These are phyloP conservation scores for Pseudoneurospora amorphoporcata DNA, from an alignment of 495 filamentous ascomycete species.

Conservation along the genomic window DNA sequence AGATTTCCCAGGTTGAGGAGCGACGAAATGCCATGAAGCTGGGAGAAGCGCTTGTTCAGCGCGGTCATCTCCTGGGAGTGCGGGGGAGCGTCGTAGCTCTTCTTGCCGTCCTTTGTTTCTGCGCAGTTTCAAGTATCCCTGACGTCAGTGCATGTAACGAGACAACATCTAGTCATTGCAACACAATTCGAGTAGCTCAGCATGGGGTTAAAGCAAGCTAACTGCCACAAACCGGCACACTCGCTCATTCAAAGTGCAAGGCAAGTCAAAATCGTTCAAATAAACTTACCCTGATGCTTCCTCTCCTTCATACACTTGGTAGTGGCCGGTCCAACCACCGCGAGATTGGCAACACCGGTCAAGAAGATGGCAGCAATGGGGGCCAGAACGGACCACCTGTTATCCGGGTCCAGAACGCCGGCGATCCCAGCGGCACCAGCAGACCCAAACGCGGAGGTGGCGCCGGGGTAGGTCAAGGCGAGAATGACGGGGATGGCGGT, in stretches of 20 bases:
- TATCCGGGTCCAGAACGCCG: slow-evolving; percentile 45
- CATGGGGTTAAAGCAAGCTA: background rate
- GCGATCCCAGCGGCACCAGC: slow-evolving; percentile 29
- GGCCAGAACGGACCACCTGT: slow-evolving; percentile 47
- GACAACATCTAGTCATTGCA: background rate
- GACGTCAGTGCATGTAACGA: background rate
- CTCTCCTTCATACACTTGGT: slow-evolving; percentile 61
- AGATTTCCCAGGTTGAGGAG: slow-evolving; percentile 63
- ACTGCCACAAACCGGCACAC: background rate
- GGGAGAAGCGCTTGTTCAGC: slow-evolving; percentile 71
- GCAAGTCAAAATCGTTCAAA: background rate
- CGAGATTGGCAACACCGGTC: slow-evolving; percentile 54
- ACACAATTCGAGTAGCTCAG: background rate
- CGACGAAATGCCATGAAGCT: slow-evolving; percentile 67
- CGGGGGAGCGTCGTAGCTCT: slow-evolving; percentile 59
- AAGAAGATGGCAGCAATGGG: slow-evolving; percentile 57
- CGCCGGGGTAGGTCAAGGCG: slow-evolving; percentile 69
- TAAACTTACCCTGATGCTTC: slow-evolving; percentile 57
- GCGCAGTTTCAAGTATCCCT: background rate
- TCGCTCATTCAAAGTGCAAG: background rate
- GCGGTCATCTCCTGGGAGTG: slow-evolving; percentile 72
- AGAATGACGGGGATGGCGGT: slow-evolving; percentile 59
- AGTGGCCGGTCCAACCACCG: slow-evolving; percentile 60
- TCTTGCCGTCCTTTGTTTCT: slow-evolving; percentile 64
- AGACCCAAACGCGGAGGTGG: slow-evolving; percentile 21